These are phyloP conservation scores for Ophioceras dolichostomum DNA, from an alignment of 2,329 filamentous ascomycete species.

Conservation along the genomic window DNA sequence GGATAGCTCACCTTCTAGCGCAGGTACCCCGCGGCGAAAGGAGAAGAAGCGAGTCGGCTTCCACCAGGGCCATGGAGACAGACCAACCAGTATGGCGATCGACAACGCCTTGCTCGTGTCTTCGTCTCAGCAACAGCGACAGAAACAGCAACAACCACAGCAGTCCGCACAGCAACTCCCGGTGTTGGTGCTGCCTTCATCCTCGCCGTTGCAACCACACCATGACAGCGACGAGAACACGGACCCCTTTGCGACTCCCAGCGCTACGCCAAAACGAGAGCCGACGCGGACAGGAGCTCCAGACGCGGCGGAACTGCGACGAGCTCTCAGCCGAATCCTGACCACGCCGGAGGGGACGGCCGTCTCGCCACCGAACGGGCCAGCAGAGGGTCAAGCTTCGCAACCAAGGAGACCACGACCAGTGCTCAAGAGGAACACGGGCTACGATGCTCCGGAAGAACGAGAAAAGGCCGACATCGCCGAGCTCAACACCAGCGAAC, in stretches of 20 bases:
- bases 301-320: conserved; percentile 2
- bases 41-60: conserved; percentile 3
- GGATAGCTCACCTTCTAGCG: background rate
- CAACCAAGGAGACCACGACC: too few relatives aligned
- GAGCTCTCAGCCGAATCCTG: conserved; percentile 1
- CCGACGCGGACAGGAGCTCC: background rate
- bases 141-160: background rate
- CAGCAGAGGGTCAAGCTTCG: too few relatives aligned
- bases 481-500: conserved; percentile 1
- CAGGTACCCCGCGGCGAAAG: background rate
- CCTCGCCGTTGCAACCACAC: too few relatives aligned
- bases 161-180: background rate
- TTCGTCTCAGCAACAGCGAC: background rate
- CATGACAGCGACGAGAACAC: background rate
- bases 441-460: conserved; percentile 1
- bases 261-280: background rate
- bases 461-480: conserved; percentile 1
- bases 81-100: conserved; percentile 1
- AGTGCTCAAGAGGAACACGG: conserved; percentile 1
- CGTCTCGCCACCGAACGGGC: too few relatives aligned
- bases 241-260: conserved; percentile 1
- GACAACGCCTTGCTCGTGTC: background rate
- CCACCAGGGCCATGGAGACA: background rate
- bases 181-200: background rate
- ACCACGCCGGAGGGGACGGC: background rate